Percentiles rank a stretch among this genome's conserved stretches.
phyloP scores from a whole-genome alignment of 2,329 filamentous ascomycete genomes.

The Sarocladiaceae sp. region DNA sequence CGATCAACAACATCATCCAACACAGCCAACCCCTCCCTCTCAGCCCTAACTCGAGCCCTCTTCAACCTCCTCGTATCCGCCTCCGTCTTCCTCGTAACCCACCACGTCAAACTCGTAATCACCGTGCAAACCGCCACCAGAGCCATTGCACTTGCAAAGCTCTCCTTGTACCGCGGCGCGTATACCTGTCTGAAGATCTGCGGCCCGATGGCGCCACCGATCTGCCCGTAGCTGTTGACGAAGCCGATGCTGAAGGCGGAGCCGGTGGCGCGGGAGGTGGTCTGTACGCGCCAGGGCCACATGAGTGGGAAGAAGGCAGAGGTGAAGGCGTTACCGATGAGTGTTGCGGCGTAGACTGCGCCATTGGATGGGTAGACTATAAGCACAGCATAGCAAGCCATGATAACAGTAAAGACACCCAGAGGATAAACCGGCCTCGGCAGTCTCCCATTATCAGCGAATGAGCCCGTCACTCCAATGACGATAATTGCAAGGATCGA shows the following conservation, averaged over 20 bases:
- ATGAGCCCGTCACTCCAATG: constrained; percentile 36
- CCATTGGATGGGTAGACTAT: constrained; percentile 40
- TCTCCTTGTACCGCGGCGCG: constrained; percentile 38
- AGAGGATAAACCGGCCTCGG: constrained; percentile 40
- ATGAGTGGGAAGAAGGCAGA: constrained; percentile 43
- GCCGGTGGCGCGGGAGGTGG: constrained; percentile 39
- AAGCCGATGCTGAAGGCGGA: constrained; percentile 47
- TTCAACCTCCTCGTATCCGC: constrained; percentile 40
- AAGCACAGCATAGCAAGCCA: constrained; percentile 40
- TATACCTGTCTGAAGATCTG: constrained; percentile 42
- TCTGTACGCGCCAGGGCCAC: constrained; percentile 48
- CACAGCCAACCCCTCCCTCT: constrained; percentile 34
- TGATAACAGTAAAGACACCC: constrained; percentile 35
- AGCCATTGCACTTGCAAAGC: constrained; percentile 39
- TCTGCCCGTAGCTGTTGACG: constrained; percentile 45
- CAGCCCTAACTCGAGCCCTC: constrained; percentile 33
- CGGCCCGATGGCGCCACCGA: constrained; percentile 42
- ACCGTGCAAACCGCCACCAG: constrained; percentile 38
- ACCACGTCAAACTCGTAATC: constrained; percentile 39
- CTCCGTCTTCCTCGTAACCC: constrained; percentile 38
- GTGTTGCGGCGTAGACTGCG: constrained; percentile 41
- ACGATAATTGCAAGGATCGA: constrained; percentile 36
- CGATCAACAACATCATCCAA: constrained; percentile 35
- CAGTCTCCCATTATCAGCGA: constrained; percentile 36
- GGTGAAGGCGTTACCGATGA: constrained; percentile 38